Evolutionary conservation across 1,139 yeast genomes (phyloP), one percentile per base, ranked within the genome.

Genomic region (Hanseniaspora sp.): DNA sequence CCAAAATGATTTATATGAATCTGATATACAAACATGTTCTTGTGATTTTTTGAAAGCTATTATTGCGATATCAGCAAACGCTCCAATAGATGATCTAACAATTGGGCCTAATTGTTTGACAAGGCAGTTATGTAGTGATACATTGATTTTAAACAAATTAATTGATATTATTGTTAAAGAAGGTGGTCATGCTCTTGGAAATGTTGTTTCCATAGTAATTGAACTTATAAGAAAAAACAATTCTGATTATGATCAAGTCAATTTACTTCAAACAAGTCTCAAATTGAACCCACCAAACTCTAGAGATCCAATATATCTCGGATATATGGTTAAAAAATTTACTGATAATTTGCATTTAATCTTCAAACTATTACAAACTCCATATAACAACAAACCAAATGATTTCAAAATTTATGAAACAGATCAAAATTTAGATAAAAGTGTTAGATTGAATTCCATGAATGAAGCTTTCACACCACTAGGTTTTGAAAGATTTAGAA

Each of bases 101-200:
- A 88, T 94, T 60, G 98, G 99, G 0, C 98, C 98, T 17, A 92
- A 92, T 65, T 87, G 86, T 63, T 74, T 92, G 56, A 87, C 96
- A 1, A 75, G 97, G 57, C 90, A 90, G 65, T 75, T 92, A 53
- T 96, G 90, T 8, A 77, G 83, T 56, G 83, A 82, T 48, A 28
- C 43, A 7, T 78, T 78, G 55, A 81, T 85, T 70, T 73, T 82
- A 38, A 71, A 74, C 47, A 72, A 72, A 55, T 74, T 92, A 55
- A 82, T 94, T 52, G 69, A 77, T 29, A 78, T 85, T 59, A 92
- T 94, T 86, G 73, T 88, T 35, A 71, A 77, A 57, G 95, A 95
- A 41, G 62, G 69, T 42, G 96, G 96, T 0, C 80, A 86, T 57
- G 95, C 96, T 0, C 73, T 92, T 61, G 86, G 95, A 30, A 87